phyloP scores from a whole-genome alignment of 148 eudicot genomes.

The Rhododendron henanense region DNA sequence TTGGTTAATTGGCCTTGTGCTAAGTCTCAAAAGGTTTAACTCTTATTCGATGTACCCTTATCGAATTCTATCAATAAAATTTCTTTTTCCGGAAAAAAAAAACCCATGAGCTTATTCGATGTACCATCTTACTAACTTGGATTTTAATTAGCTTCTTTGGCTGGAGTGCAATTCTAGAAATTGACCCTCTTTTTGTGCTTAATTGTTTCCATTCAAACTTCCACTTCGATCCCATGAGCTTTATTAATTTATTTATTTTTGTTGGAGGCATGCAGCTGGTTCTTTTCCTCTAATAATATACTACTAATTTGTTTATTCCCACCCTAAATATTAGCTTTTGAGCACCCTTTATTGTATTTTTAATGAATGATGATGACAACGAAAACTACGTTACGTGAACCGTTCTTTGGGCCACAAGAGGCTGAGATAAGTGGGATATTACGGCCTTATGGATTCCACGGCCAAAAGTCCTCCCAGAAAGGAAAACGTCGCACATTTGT shows the following conservation, averaged over 20 bases:
- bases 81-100: too few species aligned
- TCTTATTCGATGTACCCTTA: too few species aligned
- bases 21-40: too few species aligned
- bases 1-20: too few species aligned
- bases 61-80: too few species aligned
- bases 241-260: background rate
- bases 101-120: too few species aligned
- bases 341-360: background rate
- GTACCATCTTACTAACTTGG: background rate
- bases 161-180: background rate
- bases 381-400: background rate
- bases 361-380: background rate
- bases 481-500: background rate
- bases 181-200: background rate
- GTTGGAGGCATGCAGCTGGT: constrained; percentile 5
- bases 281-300: background rate
- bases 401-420: background rate
- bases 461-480: background rate
- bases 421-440: background rate
- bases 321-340: background rate
- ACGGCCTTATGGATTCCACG: background rate
- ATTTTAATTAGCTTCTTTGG: background rate
- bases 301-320: too few species aligned
- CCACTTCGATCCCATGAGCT: background rate
- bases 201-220: background rate